phyloP scores from a whole-genome alignment of 2,329 filamentous ascomycete species.

The Dendryphion nanum region DNA sequence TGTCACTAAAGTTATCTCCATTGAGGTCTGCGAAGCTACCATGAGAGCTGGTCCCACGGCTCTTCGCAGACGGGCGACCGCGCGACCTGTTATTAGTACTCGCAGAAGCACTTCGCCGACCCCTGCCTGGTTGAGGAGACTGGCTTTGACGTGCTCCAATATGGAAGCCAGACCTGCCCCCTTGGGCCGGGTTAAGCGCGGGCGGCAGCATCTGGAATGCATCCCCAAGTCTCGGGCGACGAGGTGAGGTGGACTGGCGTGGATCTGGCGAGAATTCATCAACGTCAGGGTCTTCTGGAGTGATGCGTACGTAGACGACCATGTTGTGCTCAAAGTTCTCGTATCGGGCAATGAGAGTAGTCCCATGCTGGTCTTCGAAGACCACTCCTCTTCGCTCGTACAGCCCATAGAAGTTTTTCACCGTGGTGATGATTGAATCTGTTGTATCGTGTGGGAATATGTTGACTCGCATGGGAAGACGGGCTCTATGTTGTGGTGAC shows the following conservation, averaged over 20 bases:
- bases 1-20: constrained; percentile 71
- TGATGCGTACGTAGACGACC: constrained; percentile 88
- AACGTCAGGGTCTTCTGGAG: constrained; percentile 55
- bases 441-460: constrained; percentile 96
- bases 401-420: constrained; percentile 98
- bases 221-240: constrained; percentile 60
- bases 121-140: constrained; percentile 68
- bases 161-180: constrained; percentile 67
- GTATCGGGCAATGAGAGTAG: constrained; percentile 90
- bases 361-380: constrained; percentile 88
- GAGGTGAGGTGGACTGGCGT: constrained; percentile 51
- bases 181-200: constrained; percentile 60
- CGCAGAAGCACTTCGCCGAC: constrained; percentile 74
- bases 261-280: constrained; percentile 48
- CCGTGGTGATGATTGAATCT: constrained; percentile 95
- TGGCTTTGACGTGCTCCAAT: constrained; percentile 74
- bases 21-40: constrained; percentile 58
- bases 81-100: constrained; percentile 58
- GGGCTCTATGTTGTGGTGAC: constrained; percentile 67
- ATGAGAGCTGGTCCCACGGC: constrained; percentile 60
- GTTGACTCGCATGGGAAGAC: constrained; percentile 80
- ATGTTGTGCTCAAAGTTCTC: constrained; percentile 94
- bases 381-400: constrained; percentile 85
- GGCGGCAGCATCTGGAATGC: constrained; percentile 64
- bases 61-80: constrained; percentile 67